These are phyloP conservation scores for Fusarium sublunatum DNA, from an alignment of 2,329 filamentous ascomycete genomes.

Conservation along the genomic window DNA sequence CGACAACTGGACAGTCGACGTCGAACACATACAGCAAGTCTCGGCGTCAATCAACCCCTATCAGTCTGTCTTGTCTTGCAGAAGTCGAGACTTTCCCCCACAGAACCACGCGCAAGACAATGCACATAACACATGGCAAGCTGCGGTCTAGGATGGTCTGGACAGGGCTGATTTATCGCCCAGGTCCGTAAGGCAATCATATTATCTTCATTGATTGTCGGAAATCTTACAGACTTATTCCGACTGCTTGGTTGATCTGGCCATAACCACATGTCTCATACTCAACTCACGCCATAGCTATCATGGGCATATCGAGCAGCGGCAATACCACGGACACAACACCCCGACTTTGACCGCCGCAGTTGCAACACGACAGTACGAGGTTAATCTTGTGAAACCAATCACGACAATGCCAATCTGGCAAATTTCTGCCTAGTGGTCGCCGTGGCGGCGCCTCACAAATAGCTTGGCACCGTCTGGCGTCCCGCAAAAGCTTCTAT, in stretches of 20 bases:
- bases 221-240: constrained; percentile 17
- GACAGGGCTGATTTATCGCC: constrained; percentile 26
- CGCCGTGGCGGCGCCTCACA: constrained; percentile 27
- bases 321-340: constrained; percentile 34
- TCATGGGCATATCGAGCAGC: constrained; percentile 29
- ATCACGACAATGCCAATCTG: constrained; percentile 15
- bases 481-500: constrained; percentile 40
- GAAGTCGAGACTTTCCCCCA: constrained; percentile 17
- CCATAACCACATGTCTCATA: constrained; percentile 7
- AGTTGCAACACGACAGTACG: constrained; percentile 7
- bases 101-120: constrained; percentile 34
- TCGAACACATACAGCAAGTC: constrained; percentile 19
- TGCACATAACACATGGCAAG: constrained; percentile 32
- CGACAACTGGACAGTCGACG: constrained; percentile 4
- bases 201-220: constrained; percentile 14
- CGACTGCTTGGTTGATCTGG: constrained; percentile 25
- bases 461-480: constrained; percentile 22
- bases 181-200: constrained; percentile 12
- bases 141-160: constrained; percentile 18
- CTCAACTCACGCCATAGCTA: constrained; percentile 38
- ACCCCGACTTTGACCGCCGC: constrained; percentile 7
- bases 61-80: constrained; percentile 23
- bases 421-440: constrained; percentile 24
- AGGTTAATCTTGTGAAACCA: constrained; percentile 17
- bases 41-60: constrained; percentile 2